Evolutionary conservation across 169 alveolate genomes (phyloP).

Genomic region (Perkinsus chesapeaki): DNA sequence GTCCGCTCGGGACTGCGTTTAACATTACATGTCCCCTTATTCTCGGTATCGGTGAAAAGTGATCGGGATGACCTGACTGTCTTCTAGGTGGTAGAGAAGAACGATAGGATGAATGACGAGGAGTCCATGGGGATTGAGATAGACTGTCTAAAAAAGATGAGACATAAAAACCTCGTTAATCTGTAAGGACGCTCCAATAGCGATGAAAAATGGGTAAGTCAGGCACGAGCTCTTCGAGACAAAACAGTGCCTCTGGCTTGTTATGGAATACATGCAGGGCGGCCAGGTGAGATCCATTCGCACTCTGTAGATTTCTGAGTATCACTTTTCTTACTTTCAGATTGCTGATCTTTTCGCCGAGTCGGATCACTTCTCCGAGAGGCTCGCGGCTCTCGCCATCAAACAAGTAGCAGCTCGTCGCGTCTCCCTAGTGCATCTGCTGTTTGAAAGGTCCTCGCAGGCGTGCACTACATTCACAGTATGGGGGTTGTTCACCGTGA

Average conservation of each 20-base stretch:
- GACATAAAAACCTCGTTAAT: not conserved
- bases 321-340: not conserved
- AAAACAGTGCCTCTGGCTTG: not conserved
- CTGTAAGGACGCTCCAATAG: too few species aligned
- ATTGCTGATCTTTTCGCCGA: not conserved
- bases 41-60: not conserved
- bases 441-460: conserved; percentile 67
- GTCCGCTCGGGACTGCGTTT: too few species aligned
- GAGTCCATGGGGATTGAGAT: not conserved
- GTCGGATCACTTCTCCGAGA: conserved; percentile 39
- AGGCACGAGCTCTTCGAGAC: not conserved
- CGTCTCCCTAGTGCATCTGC: conserved; percentile 26
- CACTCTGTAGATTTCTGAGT: not conserved
- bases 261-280: not conserved
- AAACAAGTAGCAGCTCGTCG: conserved; percentile 33
- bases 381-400: conserved; percentile 52
- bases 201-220: too few species aligned
- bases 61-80: not conserved
- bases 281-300: not conserved
- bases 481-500: conserved; percentile 71
- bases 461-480: conserved; percentile 77
- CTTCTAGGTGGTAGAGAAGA: not conserved
- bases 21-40: too few species aligned
- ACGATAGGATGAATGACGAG: not conserved
- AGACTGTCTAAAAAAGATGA: not conserved